Base-by-base conservation (phyloP, 805 yeast genomes). In the Metschnikowia picachoensis region DNA sequence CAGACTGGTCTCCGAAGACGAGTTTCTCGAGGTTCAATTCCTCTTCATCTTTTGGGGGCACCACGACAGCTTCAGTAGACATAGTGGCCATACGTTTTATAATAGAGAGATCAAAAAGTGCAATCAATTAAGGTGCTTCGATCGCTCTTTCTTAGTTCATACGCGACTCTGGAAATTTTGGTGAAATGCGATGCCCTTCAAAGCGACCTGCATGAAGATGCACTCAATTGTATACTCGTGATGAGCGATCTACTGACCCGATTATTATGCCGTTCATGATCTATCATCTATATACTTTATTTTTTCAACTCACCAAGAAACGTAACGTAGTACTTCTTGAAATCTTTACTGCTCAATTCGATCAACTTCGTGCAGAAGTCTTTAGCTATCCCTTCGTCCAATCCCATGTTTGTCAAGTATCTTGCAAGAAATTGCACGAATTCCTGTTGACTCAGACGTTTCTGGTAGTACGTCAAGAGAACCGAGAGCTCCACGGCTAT, bases 1-100 rank as follows among this genome's bases (percentile, higher is more conserved):
- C 85, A 45, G 80, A 85, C 3, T 75, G 56, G 61, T 94, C 98
- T 13, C 99, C 98, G 67, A 94, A 91, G 4, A 94, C 96, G 12
- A 88, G 73, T 62, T 79, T 86, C 52, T 91, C 96, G 41, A 94
- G 76, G 46, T 70, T 77, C 36, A 83, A 56, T 65, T 94, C 99
- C 62, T 89, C 97, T 42, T 79, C 84, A 62, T 87, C 95, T 56
- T 94, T 92, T 30, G 39, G 29, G n/a, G 46, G 46, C 10, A 33
- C 30, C 4, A 32, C 30, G 32, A 16, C 16, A 25, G 14, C 40
- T 5, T 17, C 37, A 30, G 35, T 27, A 4, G 41, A 27, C 41
- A 43, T 43, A 27, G 13, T 32, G 31, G 25, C 25, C 25, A 20
- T 20, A 7, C 25, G 25, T 20, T 20, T 20, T 20, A 7, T 13